These are phyloP conservation scores for Vitis hybrid DNA, from an alignment of 177 flowering plant species.

Conservation along the genomic window DNA sequence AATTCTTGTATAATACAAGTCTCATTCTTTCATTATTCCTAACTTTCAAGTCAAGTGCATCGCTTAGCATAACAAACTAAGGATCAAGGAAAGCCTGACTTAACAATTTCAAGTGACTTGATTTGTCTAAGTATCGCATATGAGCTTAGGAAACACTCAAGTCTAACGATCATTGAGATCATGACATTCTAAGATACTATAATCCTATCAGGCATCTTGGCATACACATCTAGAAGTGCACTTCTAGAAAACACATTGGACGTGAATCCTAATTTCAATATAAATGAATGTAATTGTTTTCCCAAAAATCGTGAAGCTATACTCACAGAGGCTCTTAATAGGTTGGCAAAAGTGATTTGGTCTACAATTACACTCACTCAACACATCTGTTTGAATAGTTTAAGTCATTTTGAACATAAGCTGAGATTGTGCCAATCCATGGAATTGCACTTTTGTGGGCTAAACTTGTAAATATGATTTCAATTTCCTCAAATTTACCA, in stretches of 20 bases:
- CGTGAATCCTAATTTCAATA: conserved; percentile 55
- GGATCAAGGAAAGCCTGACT: too few species aligned
- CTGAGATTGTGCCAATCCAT: conserved; percentile 67
- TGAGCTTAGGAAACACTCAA: too few species aligned
- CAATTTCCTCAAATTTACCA: conserved; percentile 49
- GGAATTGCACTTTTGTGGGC: conserved; percentile 44
- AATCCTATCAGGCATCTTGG: conserved; percentile 78
- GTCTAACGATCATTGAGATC: conserved; percentile 37
- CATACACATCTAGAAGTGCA: conserved; percentile 79
- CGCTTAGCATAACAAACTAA: too few species aligned
- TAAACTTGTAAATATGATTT: conserved; percentile 42
- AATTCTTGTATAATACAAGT: too few species aligned
- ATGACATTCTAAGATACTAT: conserved; percentile 67
- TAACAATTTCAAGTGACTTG: too few species aligned
- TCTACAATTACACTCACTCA: conserved; percentile 41
- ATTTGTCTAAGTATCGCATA: too few species aligned
- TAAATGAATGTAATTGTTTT: conserved; percentile 62
- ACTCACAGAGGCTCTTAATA: conserved; percentile 59
- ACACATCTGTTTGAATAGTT: conserved; percentile 59
- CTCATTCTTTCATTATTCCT: too few species aligned
- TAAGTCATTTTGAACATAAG: conserved; percentile 51
- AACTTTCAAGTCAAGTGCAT: too few species aligned
- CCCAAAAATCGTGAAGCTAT: conserved; percentile 64
- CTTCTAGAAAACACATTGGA: conserved; percentile 73
- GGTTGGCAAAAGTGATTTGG: conserved; percentile 74